Evolutionary conservation across 2,329 filamentous ascomycete species (phyloP).

Genomic region (Fusarium sambucinum): DNA sequence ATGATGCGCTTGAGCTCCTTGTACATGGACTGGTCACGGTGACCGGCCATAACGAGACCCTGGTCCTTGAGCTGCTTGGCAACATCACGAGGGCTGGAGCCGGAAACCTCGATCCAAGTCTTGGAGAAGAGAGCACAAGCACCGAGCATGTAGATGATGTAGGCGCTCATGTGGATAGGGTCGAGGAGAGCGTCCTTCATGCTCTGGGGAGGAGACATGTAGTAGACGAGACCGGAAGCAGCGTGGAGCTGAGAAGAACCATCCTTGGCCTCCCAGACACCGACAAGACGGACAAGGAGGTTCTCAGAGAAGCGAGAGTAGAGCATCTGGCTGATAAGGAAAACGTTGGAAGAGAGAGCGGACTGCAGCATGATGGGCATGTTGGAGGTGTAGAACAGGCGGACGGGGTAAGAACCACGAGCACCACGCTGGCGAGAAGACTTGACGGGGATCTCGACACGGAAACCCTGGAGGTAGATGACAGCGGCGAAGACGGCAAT

Average conservation of each 20-base stretch:
- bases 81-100: conserved; percentile 96
- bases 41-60: conserved; percentile 98
- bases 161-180: conserved; percentile 94
- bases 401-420: conserved; percentile 96
- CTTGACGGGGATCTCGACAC: conserved; percentile 99
- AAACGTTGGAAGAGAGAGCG: conserved; percentile 97
- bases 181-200: conserved; percentile 97
- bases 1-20: conserved; percentile 99
- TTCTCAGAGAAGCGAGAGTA: conserved; percentile 99
- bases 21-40: conserved; percentile 99
- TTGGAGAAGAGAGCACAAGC: conserved; percentile 99
- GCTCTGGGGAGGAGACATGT: conserved; percentile 99
- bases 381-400: conserved; percentile 99
- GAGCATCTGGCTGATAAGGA: conserved; percentile 99
- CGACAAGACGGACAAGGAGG: conserved; percentile 95
- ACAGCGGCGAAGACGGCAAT: conserved; percentile 94
- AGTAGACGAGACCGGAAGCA: conserved; percentile 94
- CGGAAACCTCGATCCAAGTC: conserved; percentile 99
- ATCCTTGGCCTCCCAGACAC: conserved; percentile 98
- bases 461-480: conserved; percentile 99
- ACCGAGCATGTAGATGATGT: conserved; percentile 97
- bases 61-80: conserved; percentile 99
- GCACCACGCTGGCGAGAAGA: conserved; percentile 98
- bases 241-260: conserved; percentile 96
- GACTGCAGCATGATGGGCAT: conserved; percentile 99